These are phyloP conservation scores for Periconia sp. DNA, from an alignment of 2,329 filamentous ascomycete genomes.

Conservation along the genomic window DNA sequence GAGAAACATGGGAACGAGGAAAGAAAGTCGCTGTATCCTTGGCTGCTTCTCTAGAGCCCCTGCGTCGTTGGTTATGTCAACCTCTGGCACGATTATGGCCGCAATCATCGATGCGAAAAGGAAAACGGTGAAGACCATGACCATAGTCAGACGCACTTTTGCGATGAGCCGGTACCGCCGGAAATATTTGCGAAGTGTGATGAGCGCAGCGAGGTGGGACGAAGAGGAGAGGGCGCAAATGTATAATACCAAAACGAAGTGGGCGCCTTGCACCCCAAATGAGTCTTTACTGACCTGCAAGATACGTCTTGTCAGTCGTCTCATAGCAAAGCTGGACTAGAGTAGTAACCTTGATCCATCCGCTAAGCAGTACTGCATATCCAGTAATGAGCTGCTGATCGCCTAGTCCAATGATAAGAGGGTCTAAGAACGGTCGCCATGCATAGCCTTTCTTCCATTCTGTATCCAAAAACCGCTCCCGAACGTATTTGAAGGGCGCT, in stretches of 20 bases:
- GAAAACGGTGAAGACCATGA: slow-evolving; percentile 34
- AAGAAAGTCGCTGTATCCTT: slow-evolving; percentile 24
- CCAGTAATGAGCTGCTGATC: slow-evolving; percentile 42
- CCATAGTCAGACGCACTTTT: slow-evolving; percentile 32
- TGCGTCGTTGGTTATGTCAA: slow-evolving; percentile 2
- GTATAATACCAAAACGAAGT: slow-evolving; percentile 40
- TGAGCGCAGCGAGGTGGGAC: slow-evolving; percentile 39
- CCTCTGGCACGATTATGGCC: slow-evolving; percentile 25
- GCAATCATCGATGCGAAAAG: slow-evolving; percentile 35
- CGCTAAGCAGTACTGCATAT: slow-evolving; percentile 37
- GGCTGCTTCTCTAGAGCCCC: slow-evolving; percentile 13
- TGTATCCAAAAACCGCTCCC: slow-evolving; percentile 29
- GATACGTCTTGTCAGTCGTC: too few species aligned
- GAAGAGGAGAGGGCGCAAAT: slow-evolving; percentile 38
- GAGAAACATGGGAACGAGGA: slow-evolving; percentile 31
- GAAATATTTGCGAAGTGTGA: slow-evolving; percentile 40
- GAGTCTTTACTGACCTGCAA: slow-evolving; percentile 29
- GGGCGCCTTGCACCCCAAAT: slow-evolving; percentile 33
- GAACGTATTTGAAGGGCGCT: slow-evolving; percentile 28
- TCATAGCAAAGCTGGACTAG: too few species aligned
- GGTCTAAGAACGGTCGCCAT: slow-evolving; percentile 37
- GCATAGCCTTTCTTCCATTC: slow-evolving; percentile 39
- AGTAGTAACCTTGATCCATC: slow-evolving; percentile 33
- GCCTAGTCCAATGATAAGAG: slow-evolving; percentile 37
- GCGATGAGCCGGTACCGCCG: slow-evolving; percentile 35